Evolutionary conservation across 2,329 filamentous ascomycete genomes (phyloP), one percentile per base, ranked within the genome.

Genomic region (Exophiala oligosperma): DNA sequence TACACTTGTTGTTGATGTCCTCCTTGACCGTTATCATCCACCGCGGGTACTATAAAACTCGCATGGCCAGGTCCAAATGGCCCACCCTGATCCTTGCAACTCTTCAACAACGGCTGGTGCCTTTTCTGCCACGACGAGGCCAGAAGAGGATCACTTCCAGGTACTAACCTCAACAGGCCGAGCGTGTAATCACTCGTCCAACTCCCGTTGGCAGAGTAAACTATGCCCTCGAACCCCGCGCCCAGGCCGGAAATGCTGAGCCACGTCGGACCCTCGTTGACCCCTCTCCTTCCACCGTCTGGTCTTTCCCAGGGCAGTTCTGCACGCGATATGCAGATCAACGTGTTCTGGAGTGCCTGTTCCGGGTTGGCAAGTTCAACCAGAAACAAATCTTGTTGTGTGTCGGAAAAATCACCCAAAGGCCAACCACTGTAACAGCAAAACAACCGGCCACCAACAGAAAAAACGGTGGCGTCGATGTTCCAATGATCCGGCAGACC

Each of bases 31-130:
- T 41, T 17, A 17, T 17, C 17, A 17, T 17, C 17, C 26, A 28
- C 26, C 26, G 26, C 26, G 4, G 26, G 17, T 17, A 17, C 17
- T 17, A 67, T 56, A 55, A 67, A 67, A 23, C 58, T 62, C 6
- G 64, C 65, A 41, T 67, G 64, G 0, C 64, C 65, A 1, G 65
- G 65, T n/a, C 65, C 64, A 56, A 64, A 66, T 2, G 65, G 65
- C 2, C 65, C 64, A 21, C 61, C 59, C 17, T 55, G n/a, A 1
- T 26, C 28, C 28, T 47, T 41, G 54, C 66, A 59, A 21, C 55
- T 60, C 4, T 60, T 54, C 5, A 67, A 53, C 29, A 67, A 51
- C 4, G 65, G 64, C 4, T 48, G 52, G 4, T 44, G 47, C 5
- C 64, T 49, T 56, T 67, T 67, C 41, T 52, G 28, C 64, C 65